Evolutionary conservation across 2,329 filamentous ascomycete species (phyloP), one percentile per base, ranked within the genome.

Genomic region (Pseudopyricularia cyperi): DNA sequence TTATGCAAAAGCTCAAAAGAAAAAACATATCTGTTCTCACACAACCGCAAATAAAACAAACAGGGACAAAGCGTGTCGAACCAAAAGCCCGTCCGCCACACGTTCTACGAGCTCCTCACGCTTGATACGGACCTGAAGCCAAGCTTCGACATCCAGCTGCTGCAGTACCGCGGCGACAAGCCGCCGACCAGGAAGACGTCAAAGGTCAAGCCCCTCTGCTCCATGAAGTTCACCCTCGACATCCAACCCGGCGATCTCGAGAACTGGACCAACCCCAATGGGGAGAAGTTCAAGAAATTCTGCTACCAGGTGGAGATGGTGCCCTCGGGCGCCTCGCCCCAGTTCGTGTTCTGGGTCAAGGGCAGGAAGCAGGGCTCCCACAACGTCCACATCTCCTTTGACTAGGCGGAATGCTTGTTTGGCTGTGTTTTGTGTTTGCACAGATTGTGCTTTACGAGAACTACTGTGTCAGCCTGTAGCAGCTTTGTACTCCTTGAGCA

Each of bases 231-330:
- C 47, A 34, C 12, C 3, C 30, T 37, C 32, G 47, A 49, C 17
- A 14, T 35, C 17, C 7, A 7, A 1, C 22, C 14, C 11, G 3
- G 14, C 24, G 47, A 35, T 3, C 30, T 49, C 1, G 11, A 35
- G 19, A 11, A 4, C 3, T 22, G 2, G 4, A 15, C 30, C 7
- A 49, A 49, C 47, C 1, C 11, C 3, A 14, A 11, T 3, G 32
- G 32, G 11, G 47, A 51, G 33, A 37, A 8, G 7, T 55, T 32
- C 24, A 52, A 51, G 22, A 51, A 47, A 26, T 51, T 57, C 11
- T 22, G 14, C 2, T 53, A 49, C 30, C 53, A 54, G 9, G 52
- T 57, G 14, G 51, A 54, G 33, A 55, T 57, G 55, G 42, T 51
- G 15, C 55, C 55, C 7, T 48, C 51, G 2, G 54, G 55, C 8